Evolutionary conservation across 192 early-diverging fungal genomes (phyloP).

Genomic region (Backusella psychrophila): DNA sequence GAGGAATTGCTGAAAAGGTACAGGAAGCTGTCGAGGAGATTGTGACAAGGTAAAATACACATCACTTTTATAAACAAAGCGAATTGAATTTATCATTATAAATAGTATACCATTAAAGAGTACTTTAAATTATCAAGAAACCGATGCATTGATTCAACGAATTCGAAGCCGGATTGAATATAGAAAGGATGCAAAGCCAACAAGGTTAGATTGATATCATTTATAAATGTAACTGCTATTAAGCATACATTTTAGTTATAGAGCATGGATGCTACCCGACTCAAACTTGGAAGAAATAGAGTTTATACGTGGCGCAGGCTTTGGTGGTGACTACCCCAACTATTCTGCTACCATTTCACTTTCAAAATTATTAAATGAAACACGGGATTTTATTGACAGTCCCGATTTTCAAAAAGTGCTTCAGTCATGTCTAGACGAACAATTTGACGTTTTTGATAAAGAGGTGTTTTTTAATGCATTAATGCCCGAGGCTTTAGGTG

Average conservation of each 20-base stretch:
- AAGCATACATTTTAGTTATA: slow-evolving; percentile 34
- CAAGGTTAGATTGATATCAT: slow-evolving; percentile 12
- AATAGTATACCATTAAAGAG: slow-evolving; percentile 60
- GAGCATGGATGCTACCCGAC: slow-evolving; percentile 60
- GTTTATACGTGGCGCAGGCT: slow-evolving; percentile 59
- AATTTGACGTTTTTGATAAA: slow-evolving; percentile 43
- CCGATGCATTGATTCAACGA: slow-evolving; percentile 47
- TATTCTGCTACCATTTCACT: slow-evolving; percentile 43
- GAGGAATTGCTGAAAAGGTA: slow-evolving; percentile 62
- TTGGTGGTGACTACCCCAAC: slow-evolving; percentile 22
- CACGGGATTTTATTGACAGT: slow-evolving; percentile 83
- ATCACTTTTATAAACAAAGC: too few relatives aligned
- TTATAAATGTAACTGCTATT: too few relatives aligned
- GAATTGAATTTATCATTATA: too few relatives aligned
- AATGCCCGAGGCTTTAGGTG: slow-evolving; percentile 25
- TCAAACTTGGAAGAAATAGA: slow-evolving; percentile 55
- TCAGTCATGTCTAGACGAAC: slow-evolving; percentile 34
- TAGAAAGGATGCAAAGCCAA: slow-evolving; percentile 31
- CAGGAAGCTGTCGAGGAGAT: slow-evolving; percentile 63
- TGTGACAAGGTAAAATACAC: slow-evolving; percentile 45
- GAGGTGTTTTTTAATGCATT: slow-evolving; percentile 37
- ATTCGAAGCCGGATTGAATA: slow-evolving; percentile 58
- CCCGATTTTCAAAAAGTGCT: slow-evolving; percentile 48
- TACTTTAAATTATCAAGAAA: slow-evolving; percentile 56
- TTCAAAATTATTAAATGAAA: slow-evolving; percentile 77